Evolutionary conservation across 441 rosid species (phyloP).

Genomic region (Adansonia grandidieri): DNA sequence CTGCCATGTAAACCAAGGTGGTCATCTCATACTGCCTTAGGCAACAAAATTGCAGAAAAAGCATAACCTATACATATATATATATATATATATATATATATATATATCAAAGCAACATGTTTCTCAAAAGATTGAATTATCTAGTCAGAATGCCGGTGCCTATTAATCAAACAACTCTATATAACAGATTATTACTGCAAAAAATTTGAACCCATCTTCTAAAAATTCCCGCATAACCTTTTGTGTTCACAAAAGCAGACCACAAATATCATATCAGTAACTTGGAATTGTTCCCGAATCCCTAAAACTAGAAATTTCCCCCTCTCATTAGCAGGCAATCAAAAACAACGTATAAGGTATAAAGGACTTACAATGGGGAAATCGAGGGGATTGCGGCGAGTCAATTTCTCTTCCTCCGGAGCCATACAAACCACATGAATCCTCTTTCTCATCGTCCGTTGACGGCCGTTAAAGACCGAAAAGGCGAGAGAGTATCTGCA

Average conservation of each 20-base stretch:
- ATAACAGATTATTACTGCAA: background rate
- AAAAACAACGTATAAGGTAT: background rate
- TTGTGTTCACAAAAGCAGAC: background rate
- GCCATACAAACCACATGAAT: conserved; percentile 37
- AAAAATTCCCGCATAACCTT: background rate
- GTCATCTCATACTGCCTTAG: background rate
- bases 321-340: background rate
- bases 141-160: background rate
- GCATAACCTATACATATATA: background rate
- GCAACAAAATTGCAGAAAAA: conserved; percentile 2
- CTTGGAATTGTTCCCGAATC: background rate
- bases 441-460: conserved; percentile 33
- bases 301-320: background rate
- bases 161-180: background rate
- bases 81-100: background rate
- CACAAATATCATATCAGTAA: background rate
- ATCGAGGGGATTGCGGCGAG: too few species aligned
- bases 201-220: background rate
- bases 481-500: conserved; percentile 35
- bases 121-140: conserved; percentile 3
- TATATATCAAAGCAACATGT: background rate
- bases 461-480: conserved; percentile 14
- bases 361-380: conserved; percentile 61
- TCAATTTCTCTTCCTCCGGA: conserved; percentile 43
- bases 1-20: conserved; percentile 37